Evolutionary conservation across 2,329 filamentous ascomycete genomes (phyloP).

Genomic region (Teratosphaeria viscida): DNA sequence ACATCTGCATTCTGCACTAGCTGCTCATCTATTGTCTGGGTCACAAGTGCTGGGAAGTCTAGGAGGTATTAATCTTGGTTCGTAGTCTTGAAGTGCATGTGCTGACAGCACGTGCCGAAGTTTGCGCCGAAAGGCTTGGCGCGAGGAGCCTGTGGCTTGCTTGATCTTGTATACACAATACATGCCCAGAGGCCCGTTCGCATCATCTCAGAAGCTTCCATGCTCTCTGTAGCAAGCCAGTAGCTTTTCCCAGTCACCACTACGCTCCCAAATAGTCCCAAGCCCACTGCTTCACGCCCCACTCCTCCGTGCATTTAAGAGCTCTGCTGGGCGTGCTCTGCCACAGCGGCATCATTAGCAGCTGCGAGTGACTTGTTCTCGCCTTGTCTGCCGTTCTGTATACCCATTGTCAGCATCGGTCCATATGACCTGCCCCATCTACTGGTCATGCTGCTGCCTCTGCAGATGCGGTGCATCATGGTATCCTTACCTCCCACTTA

Average conservation of each 20-base stretch:
- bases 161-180: constrained; percentile 16
- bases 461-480: not conserved
- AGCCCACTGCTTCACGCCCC: not conserved
- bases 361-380: constrained; percentile 62
- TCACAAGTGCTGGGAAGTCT: not conserved
- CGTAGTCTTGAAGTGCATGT: not conserved
- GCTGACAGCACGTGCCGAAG: not conserved
- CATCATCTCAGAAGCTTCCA: constrained; percentile 2
- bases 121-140: constrained; percentile 8
- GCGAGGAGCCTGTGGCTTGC: constrained; percentile 1
- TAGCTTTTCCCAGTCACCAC: not conserved
- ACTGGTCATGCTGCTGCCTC: not conserved
- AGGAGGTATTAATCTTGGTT: no score
- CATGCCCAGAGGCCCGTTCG: constrained; percentile 4
- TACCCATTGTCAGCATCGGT: not conserved
- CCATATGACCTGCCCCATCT: not conserved
- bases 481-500: constrained; percentile 80
- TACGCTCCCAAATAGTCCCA: not conserved
- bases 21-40: not conserved
- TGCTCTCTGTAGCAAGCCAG: not conserved
- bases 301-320: constrained; percentile 8
- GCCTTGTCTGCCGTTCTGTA: constrained; percentile 82
- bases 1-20: constrained; percentile 1
- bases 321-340: constrained; percentile 36
- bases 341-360: constrained; percentile 42